These are phyloP conservation scores for Aureobasidium namibiae DNA, from an alignment of 2,329 filamentous ascomycete species.

Conservation along the genomic window DNA sequence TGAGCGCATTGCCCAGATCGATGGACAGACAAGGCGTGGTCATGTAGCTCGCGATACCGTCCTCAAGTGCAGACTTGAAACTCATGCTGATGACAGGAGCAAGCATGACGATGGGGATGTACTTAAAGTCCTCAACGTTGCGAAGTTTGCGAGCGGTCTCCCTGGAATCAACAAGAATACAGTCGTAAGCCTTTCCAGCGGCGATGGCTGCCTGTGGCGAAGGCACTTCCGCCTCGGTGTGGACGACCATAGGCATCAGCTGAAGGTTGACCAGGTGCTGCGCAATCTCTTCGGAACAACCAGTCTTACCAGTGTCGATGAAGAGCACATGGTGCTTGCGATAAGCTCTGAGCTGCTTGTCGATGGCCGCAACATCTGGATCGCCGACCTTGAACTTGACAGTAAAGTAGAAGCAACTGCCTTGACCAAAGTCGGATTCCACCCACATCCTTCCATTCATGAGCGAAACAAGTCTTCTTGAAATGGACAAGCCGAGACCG, in stretches of 20 bases:
- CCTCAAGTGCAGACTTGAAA: slow-evolving; percentile 84
- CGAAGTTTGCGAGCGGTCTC: slow-evolving; percentile 79
- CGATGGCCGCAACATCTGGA: slow-evolving; percentile 67
- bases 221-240: slow-evolving; percentile 61
- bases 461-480: slow-evolving; percentile 84
- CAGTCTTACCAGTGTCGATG: slow-evolving; percentile 82
- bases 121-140: slow-evolving; percentile 91
- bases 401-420: slow-evolving; percentile 94
- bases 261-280: slow-evolving; percentile 71
- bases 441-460: slow-evolving; percentile 98
- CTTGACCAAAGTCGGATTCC: slow-evolving; percentile 80
- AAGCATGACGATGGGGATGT: slow-evolving; percentile 87
- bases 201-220: slow-evolving; percentile 44
- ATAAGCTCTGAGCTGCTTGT: slow-evolving; percentile 82
- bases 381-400: slow-evolving; percentile 80
- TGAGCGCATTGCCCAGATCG: slow-evolving; percentile 91
- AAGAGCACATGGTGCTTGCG: slow-evolving; percentile 87
- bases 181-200: slow-evolving; percentile 68
- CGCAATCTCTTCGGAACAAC: slow-evolving; percentile 66
- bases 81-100: slow-evolving; percentile 85
- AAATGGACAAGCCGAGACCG: slow-evolving; percentile 87
- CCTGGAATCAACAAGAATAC: slow-evolving; percentile 91
- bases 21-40: slow-evolving; percentile 91
- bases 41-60: slow-evolving; percentile 99
- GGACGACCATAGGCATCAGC: slow-evolving; percentile 75